Conservation (phyloP, 257 asterid genomes). For the Anisodus acutangulus region DNA sequence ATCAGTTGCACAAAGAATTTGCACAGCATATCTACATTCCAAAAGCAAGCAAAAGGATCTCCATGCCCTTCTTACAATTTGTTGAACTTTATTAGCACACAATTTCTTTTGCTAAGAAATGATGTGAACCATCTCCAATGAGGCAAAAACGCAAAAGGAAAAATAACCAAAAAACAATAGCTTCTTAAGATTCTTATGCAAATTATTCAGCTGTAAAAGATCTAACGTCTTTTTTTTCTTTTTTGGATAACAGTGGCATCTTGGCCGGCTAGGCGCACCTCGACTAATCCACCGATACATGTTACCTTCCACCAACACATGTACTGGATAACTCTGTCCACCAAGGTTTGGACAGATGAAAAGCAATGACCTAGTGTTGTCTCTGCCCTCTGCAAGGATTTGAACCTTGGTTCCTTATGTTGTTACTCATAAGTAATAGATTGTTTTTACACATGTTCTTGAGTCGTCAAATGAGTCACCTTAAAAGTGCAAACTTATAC, state of each 20-base stretch:
- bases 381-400: neutral
- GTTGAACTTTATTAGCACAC: neutral
- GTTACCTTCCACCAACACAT: neutral
- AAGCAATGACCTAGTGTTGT: neutral
- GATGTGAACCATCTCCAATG: constrained; percentile 18
- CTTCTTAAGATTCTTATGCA: neutral
- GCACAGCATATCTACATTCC: neutral
- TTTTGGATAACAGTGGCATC: neutral
- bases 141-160: neutral
- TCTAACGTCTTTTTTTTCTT: neutral
- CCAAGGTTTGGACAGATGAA: neutral
- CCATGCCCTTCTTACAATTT: neutral
- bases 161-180: neutral
- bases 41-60: neutral
- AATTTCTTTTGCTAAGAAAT: constrained; percentile 3
- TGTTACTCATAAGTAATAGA: neutral
- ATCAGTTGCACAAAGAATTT: constrained; percentile 1
- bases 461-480: neutral
- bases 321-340: neutral
- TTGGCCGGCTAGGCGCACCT: neutral
- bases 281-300: neutral
- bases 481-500: neutral
- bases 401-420: neutral
- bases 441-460: neutral
- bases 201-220: neutral